These are phyloP conservation scores for Ganoderma lingzhi DNA, from an alignment of 1,284 basidiomycete species.

Conservation along the genomic window DNA sequence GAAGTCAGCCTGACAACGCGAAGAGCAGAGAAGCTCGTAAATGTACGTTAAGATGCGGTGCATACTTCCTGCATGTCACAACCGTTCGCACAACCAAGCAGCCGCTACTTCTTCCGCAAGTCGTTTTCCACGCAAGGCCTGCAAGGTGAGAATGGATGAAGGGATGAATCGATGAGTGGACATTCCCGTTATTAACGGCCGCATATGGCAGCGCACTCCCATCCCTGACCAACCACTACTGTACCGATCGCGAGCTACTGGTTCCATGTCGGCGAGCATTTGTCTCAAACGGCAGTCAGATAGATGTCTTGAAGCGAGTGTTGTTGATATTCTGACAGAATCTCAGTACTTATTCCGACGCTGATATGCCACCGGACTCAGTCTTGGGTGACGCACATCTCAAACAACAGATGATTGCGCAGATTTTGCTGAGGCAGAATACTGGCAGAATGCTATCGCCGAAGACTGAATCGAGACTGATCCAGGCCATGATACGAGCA, in stretches of 20 bases:
- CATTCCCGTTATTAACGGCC: too few species aligned
- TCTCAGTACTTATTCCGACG: background rate
- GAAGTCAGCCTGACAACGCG: background rate
- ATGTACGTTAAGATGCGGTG: background rate
- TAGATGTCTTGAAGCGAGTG: background rate
- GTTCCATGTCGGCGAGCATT: background rate
- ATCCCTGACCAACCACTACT: too few species aligned
- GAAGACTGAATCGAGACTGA: background rate
- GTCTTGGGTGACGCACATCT: background rate
- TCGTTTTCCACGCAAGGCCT: background rate
- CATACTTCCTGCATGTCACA: background rate
- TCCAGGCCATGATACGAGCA: constrained; percentile 1
- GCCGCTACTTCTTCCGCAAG: background rate
- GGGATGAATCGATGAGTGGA: background rate
- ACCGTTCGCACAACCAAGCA: background rate
- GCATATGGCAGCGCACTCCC: too few species aligned
- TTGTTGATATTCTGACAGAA: background rate
- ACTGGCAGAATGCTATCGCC: background rate
- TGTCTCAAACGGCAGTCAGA: background rate
- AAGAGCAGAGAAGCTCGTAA: background rate
- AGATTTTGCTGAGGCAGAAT: too few species aligned
- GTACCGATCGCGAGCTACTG: too few species aligned
- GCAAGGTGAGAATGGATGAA: background rate
- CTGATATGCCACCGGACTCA: background rate
- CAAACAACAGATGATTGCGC: background rate